phyloP scores from a whole-genome alignment of 2,329 filamentous ascomycete species.

The Aschersonia sp. region DNA sequence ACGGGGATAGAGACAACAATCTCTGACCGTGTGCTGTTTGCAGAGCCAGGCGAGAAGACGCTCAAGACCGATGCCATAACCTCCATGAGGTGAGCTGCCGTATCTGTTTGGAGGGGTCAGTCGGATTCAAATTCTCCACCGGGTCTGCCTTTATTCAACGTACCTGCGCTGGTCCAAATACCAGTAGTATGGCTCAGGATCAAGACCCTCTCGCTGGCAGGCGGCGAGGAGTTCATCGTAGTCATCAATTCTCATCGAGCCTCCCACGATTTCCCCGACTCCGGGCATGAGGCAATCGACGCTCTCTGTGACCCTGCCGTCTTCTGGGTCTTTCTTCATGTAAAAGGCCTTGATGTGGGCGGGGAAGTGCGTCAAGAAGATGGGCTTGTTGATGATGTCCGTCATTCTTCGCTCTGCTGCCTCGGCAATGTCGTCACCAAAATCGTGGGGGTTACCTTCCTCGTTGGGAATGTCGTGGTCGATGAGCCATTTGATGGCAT shows the following conservation, averaged over 20 bases:
- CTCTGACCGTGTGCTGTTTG: constrained; percentile 47
- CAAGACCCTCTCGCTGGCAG: constrained; percentile 76
- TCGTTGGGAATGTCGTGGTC: constrained; percentile 88
- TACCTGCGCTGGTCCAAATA: constrained; percentile 90
- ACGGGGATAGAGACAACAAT: constrained; percentile 60
- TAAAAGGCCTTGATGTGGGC: constrained; percentile 98
- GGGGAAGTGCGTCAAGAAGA: constrained; percentile 95
- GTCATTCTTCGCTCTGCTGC: constrained; percentile 96
- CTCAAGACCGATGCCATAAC: constrained; percentile 64
- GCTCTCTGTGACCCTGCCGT: constrained; percentile 77
- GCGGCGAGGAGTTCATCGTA: constrained; percentile 81
- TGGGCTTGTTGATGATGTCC: constrained; percentile 86
- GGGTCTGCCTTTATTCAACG: neutral
- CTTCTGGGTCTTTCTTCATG: constrained; percentile 78
- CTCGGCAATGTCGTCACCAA: constrained; percentile 96
- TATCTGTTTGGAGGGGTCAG: constrained; percentile 28
- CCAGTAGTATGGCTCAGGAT: constrained; percentile 85
- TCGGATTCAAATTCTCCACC: neutral
- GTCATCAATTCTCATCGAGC: constrained; percentile 89
- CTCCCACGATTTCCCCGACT: constrained; percentile 93
- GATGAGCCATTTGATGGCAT: constrained; percentile 87
- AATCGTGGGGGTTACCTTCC: constrained; percentile 75
- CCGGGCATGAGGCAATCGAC: constrained; percentile 81
- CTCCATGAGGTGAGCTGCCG: constrained; percentile 80
- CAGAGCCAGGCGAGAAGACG: constrained; percentile 45